These are phyloP conservation scores for Geosmithia flava DNA, from an alignment of 2,329 filamentous ascomycete genomes.

Conservation along the genomic window DNA sequence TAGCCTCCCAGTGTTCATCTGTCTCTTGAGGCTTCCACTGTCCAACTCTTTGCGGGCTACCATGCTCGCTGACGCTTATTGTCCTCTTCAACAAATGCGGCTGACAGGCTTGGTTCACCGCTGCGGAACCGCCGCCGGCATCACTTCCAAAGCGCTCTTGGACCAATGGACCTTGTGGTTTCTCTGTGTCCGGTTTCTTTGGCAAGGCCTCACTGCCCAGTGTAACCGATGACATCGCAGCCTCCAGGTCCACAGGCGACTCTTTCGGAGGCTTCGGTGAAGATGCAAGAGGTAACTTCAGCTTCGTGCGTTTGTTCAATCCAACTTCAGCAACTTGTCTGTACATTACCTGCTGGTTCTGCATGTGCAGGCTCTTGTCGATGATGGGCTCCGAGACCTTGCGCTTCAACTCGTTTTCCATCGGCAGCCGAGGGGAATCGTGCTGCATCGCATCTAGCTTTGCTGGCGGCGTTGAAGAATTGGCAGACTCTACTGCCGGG, in stretches of 20 bases:
- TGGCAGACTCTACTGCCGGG: no score
- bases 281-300: neutral
- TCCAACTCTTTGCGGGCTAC: neutral
- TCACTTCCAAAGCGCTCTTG: neutral
- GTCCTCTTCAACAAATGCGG: neutral
- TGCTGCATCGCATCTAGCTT: no score
- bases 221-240: neutral
- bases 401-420: neutral
- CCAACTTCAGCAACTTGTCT: neutral
- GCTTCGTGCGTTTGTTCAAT: neutral
- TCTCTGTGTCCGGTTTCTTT: neutral
- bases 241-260: neutral
- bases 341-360: neutral
- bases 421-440: no score
- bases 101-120: neutral
- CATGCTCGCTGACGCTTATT: constrained; percentile 1
- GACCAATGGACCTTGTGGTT: neutral
- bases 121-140: neutral
- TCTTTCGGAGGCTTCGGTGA: neutral
- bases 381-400: neutral
- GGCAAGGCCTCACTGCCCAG: neutral
- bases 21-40: neutral
- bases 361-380: neutral
- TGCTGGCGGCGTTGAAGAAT: no score
- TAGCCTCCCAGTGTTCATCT: neutral